Evolutionary conservation across 2,329 filamentous ascomycete genomes (phyloP).

Genomic region (Amylocarpus encephaloides): DNA sequence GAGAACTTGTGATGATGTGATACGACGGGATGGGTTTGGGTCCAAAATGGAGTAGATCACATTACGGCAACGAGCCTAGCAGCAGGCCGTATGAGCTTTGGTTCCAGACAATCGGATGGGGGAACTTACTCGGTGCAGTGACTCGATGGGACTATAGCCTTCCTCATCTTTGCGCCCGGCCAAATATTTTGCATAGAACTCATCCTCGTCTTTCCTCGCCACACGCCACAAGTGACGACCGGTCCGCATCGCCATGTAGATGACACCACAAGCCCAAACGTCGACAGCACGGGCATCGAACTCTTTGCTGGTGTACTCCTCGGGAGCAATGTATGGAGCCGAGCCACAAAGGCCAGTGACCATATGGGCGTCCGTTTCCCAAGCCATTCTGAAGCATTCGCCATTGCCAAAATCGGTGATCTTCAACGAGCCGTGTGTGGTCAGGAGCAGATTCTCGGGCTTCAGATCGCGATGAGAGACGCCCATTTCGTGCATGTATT

Average conservation of each 20-base stretch:
- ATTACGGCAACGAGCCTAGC: conserved; percentile 88
- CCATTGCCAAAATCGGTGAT: conserved; percentile 99
- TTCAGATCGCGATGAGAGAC: conserved; percentile 96
- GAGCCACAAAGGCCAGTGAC: conserved; percentile 94
- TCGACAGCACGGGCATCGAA: conserved; percentile 98
- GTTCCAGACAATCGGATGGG: not conserved
- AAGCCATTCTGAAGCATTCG: conserved; percentile 98
- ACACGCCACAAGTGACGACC: conserved; percentile 93
- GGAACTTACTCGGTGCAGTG: conserved; percentile 76
- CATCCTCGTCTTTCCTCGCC: conserved; percentile 94
- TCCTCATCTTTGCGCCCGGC: conserved; percentile 90
- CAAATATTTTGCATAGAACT: conserved; percentile 92
- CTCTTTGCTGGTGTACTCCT: conserved; percentile 91
- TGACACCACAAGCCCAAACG: conserved; percentile 96
- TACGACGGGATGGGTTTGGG: conserved; percentile 83
- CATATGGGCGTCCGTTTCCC: conserved; percentile 98
- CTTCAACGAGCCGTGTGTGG: conserved; percentile 85
- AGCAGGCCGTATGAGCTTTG: not conserved
- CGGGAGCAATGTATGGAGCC: conserved; percentile 93
- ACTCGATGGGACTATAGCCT: conserved; percentile 94
- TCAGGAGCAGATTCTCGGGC: conserved; percentile 91
- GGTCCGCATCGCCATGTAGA: conserved; percentile 99
- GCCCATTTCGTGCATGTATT: conserved; percentile 99
- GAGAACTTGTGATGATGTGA: conserved; percentile 92
- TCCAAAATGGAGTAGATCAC: conserved; percentile 99